Conservation (phyloP, 1,284 basidiomycete species). For the Thecaphora thlaspeos region DNA sequence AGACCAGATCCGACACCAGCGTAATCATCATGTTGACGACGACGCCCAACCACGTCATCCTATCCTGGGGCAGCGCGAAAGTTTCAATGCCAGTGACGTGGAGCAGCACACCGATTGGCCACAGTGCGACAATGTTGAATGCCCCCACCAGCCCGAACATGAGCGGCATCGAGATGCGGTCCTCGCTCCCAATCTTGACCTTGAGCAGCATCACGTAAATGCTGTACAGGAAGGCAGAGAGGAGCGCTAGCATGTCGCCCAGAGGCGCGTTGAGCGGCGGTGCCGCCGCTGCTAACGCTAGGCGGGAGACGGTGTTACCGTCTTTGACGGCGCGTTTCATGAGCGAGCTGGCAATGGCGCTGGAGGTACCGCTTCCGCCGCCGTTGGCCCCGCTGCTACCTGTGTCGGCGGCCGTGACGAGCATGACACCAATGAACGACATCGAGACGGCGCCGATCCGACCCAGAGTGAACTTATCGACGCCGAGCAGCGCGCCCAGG, state of each 20-base stretch:
- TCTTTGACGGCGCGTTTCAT: conserved; percentile 1
- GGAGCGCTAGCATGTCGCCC: conserved; percentile 50
- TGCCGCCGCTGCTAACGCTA: neutral
- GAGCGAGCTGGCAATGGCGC: conserved; percentile 11
- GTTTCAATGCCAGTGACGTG: conserved; percentile 74
- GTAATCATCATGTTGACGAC: conserved; percentile 73
- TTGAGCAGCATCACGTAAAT: conserved; percentile 91
- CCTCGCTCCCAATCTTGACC: conserved; percentile 61
- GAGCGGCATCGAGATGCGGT: conserved; percentile 44
- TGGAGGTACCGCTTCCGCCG: no score
- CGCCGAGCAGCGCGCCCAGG: conserved; percentile 77
- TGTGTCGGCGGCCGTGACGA: conserved; percentile 66
- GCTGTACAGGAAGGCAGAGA: conserved; percentile 68
- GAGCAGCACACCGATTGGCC: conserved; percentile 79
- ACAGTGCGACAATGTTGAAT: conserved; percentile 77
- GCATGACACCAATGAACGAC: conserved; percentile 78
- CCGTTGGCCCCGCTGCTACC: neutral
- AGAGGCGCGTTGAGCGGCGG: conserved; percentile 34
- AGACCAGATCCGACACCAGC: conserved; percentile 51
- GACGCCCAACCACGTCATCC: conserved; percentile 68
- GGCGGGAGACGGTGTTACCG: neutral
- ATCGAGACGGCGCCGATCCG: conserved; percentile 79
- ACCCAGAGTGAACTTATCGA: conserved; percentile 73
- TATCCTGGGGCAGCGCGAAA: conserved; percentile 71
- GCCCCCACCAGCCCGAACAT: conserved; percentile 73